Evolutionary conservation across 208 protist species (phyloP).

Genomic region (Acanthamoeba culbertsoni): DNA sequence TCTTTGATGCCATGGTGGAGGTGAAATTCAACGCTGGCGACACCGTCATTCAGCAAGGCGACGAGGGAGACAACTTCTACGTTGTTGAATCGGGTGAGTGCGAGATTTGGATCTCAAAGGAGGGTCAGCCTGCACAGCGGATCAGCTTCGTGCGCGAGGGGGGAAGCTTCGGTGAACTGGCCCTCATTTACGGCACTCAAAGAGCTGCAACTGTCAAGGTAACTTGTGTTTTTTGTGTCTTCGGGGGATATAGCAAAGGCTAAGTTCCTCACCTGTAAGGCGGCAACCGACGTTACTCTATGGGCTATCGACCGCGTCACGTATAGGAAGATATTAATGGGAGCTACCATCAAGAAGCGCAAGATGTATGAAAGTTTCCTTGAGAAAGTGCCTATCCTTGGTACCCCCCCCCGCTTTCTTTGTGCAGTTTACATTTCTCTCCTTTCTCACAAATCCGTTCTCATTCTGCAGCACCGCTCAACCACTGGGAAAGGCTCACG

Average conservation of each 20-base stretch:
- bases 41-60: slow-evolving; percentile 78
- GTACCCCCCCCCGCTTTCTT: background rate
- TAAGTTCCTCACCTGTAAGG: slow-evolving; percentile 18
- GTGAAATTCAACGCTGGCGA: slow-evolving; percentile 64
- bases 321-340: slow-evolving; percentile 80
- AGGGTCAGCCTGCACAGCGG: slow-evolving; percentile 18
- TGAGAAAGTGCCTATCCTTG: slow-evolving; percentile 75
- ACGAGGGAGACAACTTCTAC: slow-evolving; percentile 85
- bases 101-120: slow-evolving; percentile 73
- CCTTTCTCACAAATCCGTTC: too few relatives aligned
- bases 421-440: background rate
- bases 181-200: slow-evolving; percentile 82
- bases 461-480: slow-evolving; percentile 44
- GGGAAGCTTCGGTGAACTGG: slow-evolving; percentile 83
- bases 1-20: slow-evolving; percentile 78
- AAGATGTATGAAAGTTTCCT: slow-evolving; percentile 82
- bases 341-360: slow-evolving; percentile 72
- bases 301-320: slow-evolving; percentile 83
- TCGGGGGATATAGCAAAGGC: background rate
- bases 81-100: slow-evolving; percentile 81
- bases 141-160: slow-evolving; percentile 70
- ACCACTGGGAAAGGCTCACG: background rate
- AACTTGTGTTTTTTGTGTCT: background rate
- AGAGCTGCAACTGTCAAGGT: slow-evolving; percentile 82
- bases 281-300: slow-evolving; percentile 52